phyloP scores from a whole-genome alignment of 140 eudicot species.

The Bidens hawaiensis region DNA sequence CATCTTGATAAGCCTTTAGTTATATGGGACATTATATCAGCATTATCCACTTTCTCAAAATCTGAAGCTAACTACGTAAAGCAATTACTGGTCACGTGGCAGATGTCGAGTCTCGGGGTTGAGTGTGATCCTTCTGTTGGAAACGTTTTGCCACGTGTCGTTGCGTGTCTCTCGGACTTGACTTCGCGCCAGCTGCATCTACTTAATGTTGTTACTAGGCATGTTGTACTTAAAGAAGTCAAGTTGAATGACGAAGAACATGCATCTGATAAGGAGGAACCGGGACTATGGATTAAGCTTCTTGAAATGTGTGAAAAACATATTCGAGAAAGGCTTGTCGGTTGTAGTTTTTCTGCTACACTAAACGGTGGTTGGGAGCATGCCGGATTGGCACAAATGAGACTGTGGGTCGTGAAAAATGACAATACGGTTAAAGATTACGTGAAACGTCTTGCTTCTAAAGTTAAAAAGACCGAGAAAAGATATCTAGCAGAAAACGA shows the following conservation, averaged over 20 bases:
- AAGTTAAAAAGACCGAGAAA: conserved; percentile 44
- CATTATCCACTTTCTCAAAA: conserved; percentile 58
- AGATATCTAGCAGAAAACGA: conserved; percentile 48
- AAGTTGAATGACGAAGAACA: conserved; percentile 17
- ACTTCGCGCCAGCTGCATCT: conserved; percentile 75
- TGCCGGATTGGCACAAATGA: conserved; percentile 62
- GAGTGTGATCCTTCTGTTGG: conserved; percentile 29
- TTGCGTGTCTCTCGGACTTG: conserved; percentile 34
- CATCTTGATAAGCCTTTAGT: conserved; percentile 47
- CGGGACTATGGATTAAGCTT: conserved; percentile 43
- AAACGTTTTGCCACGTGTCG: conserved; percentile 23
- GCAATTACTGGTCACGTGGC: conserved; percentile 55
- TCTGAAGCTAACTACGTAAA: conserved; percentile 41
- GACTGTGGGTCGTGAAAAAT: conserved; percentile 52
- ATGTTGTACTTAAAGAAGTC: conserved; percentile 28
- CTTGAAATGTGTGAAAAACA: conserved; percentile 58
- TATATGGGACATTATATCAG: conserved; percentile 73
- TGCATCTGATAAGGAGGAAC: conserved; percentile 34
- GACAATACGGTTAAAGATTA: conserved; percentile 22
- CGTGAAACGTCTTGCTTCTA: conserved; percentile 42
- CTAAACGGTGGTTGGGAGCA: conserved; percentile 40
- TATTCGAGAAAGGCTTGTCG: conserved; percentile 64
- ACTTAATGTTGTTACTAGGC: conserved; percentile 58
- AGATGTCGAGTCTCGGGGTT: conserved; percentile 31
- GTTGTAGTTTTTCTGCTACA: conserved; percentile 45